Percentiles rank a stretch among this genome's conserved stretches.
phyloP scores from a whole-genome alignment of 345 rosid genomes.

The Rhodomyrtus tomentosa region DNA sequence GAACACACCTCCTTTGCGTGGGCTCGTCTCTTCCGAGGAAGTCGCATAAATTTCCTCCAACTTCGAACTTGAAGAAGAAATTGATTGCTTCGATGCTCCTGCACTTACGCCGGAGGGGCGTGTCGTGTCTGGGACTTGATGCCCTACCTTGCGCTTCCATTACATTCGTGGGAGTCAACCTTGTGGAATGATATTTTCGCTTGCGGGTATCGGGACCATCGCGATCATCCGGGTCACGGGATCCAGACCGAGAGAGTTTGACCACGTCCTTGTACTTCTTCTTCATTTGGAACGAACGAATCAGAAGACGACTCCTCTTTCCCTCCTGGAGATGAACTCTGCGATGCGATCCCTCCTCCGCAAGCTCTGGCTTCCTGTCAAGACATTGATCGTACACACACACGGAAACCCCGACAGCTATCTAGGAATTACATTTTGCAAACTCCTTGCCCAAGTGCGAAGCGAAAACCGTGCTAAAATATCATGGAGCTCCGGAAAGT shows the following conservation, averaged over 20 bases:
- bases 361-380: neutral
- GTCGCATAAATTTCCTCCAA: neutral
- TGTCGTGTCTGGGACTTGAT: neutral
- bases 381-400: neutral
- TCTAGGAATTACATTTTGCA: neutral
- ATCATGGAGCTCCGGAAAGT: slow-evolving; percentile 88
- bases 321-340: neutral
- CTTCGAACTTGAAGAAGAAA: neutral
- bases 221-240: slow-evolving; percentile 20
- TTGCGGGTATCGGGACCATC: neutral
- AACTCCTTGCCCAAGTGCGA: slow-evolving; percentile 76
- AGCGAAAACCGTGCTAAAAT: slow-evolving; percentile 46
- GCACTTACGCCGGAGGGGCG: neutral
- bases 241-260: slow-evolving; percentile 59
- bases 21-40: neutral
- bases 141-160: neutral
- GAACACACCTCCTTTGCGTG: neutral
- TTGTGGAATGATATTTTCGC: neutral
- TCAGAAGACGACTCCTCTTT: slow-evolving; percentile 12
- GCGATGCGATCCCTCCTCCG: neutral
- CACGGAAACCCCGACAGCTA: neutral
- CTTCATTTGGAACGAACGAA: slow-evolving; percentile 20
- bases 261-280: slow-evolving; percentile 74
- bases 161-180: neutral
- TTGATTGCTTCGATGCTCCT: neutral